Evolutionary conservation across 1,139 yeast species (phyloP).

Genomic region (Kurtzmaniella quercitrusa): DNA sequence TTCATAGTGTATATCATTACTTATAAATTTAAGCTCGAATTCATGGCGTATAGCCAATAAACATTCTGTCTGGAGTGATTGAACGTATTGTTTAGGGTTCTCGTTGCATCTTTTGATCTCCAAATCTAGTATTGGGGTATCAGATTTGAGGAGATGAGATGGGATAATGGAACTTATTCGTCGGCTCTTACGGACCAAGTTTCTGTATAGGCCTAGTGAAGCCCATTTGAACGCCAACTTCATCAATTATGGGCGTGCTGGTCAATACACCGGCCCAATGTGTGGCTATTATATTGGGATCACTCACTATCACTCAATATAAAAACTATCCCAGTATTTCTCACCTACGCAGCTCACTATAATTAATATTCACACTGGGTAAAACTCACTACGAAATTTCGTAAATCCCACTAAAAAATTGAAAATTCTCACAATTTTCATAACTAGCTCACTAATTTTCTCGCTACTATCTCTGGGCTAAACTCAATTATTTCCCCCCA

Average conservation of each 20-base stretch:
- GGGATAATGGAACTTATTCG: background rate
- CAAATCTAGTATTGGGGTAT: background rate
- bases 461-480: too few species aligned
- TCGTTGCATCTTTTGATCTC: slow-evolving; percentile 4
- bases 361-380: too few species aligned
- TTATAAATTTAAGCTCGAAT: background rate
- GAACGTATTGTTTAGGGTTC: slow-evolving; percentile 1
- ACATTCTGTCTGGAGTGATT: background rate
- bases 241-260: background rate
- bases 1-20: background rate
- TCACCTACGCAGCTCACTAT: too few species aligned
- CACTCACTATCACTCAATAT: too few species aligned
- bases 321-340: too few species aligned
- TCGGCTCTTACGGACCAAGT: background rate
- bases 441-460: too few species aligned
- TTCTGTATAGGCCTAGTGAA: background rate
- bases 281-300: too few species aligned
- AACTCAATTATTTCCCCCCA: too few species aligned
- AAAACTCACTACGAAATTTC: too few species aligned
- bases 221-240: background rate
- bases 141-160: background rate
- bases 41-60: background rate
- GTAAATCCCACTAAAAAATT: too few species aligned
- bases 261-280: background rate
- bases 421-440: too few species aligned